Evolutionary conservation across 805 yeast genomes (phyloP).

Genomic region (Torulaspora gathmanii): DNA sequence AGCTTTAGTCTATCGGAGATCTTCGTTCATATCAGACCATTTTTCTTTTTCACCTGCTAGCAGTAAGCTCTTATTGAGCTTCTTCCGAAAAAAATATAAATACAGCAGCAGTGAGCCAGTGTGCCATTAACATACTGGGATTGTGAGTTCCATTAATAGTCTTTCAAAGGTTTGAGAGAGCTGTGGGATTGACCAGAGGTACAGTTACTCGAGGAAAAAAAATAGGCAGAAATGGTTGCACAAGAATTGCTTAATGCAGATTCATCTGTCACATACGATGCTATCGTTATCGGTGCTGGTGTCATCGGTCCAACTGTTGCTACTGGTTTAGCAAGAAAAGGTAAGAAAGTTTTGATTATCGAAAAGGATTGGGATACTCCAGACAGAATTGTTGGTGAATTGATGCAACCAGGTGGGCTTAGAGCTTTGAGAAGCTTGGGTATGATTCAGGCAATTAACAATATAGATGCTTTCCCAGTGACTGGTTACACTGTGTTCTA

Average conservation of each 20-base stretch:
- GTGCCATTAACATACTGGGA: neutral
- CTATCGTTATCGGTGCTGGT: slow-evolving; percentile 96
- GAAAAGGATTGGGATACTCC: slow-evolving; percentile 93
- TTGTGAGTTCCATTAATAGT: neutral
- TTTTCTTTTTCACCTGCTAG: slow-evolving; percentile 4
- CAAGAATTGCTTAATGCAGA: slow-evolving; percentile 30
- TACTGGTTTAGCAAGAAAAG: slow-evolving; percentile 83
- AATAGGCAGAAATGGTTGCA: slow-evolving; percentile 8
- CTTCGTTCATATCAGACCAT: slow-evolving; percentile 8
- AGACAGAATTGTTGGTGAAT: slow-evolving; percentile 94
- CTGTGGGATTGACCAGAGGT: slow-evolving; percentile 1
- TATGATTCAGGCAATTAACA: slow-evolving; percentile 53
- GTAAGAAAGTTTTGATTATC: slow-evolving; percentile 65
- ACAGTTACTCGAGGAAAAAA: neutral
- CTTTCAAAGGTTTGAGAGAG: neutral
- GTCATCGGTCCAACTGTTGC: slow-evolving; percentile 94
- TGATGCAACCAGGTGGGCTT: slow-evolving; percentile 95
- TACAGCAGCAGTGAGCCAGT: slow-evolving; percentile 1
- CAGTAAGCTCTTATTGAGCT: neutral
- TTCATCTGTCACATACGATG: slow-evolving; percentile 52
- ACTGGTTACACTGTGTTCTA: slow-evolving; percentile 78
- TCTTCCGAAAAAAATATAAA: slow-evolving; percentile 10
- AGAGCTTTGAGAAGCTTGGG: slow-evolving; percentile 79
- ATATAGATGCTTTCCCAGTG: slow-evolving; percentile 63
- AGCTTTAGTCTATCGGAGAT: slow-evolving; percentile 6